Evolutionary conservation across 2,329 filamentous ascomycete genomes (phyloP).

Genomic region (Diaporthe sp.): DNA sequence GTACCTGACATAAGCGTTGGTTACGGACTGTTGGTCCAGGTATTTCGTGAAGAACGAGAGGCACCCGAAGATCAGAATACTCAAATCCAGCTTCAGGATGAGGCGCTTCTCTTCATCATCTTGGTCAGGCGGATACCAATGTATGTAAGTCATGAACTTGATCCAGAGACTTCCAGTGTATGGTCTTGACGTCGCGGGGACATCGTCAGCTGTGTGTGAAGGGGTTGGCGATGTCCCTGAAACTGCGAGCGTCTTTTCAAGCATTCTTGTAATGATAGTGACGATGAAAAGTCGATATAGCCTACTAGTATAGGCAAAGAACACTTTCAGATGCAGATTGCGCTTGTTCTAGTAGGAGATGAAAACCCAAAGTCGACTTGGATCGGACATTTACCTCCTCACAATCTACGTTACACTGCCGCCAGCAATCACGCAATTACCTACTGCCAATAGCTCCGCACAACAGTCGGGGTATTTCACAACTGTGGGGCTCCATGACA

Average conservation of each 20-base stretch:
- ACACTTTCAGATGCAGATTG: no score
- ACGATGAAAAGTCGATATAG: no score
- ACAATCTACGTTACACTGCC: neutral
- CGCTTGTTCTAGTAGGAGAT: no score
- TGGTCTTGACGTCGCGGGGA: neutral
- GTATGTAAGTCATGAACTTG: conserved; percentile 41
- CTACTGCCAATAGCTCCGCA: neutral
- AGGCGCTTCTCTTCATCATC: conserved; percentile 46
- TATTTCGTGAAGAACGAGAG: conserved; percentile 53
- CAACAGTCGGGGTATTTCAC: neutral
- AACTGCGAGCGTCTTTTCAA: neutral
- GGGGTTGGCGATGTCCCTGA: neutral
- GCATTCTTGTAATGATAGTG: no score
- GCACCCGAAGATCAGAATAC: conserved; percentile 50
- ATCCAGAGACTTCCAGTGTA: conserved; percentile 38
- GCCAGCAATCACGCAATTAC: neutral
- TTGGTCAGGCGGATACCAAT: conserved; percentile 48
- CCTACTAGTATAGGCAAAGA: no score
- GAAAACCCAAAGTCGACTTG: no score
- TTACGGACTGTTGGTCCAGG: conserved; percentile 49
- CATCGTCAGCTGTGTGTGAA: neutral
- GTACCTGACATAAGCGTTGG: conserved; percentile 50
- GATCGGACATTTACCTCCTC: no score
- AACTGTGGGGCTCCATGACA: conserved; percentile 16
- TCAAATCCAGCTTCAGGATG: conserved; percentile 50